A percentile compares a stretch with the other conserved stretches of the same genome.
Conservation (phyloP, 2,329 filamentous ascomycete species). For the Venturiaceae sp. region DNA sequence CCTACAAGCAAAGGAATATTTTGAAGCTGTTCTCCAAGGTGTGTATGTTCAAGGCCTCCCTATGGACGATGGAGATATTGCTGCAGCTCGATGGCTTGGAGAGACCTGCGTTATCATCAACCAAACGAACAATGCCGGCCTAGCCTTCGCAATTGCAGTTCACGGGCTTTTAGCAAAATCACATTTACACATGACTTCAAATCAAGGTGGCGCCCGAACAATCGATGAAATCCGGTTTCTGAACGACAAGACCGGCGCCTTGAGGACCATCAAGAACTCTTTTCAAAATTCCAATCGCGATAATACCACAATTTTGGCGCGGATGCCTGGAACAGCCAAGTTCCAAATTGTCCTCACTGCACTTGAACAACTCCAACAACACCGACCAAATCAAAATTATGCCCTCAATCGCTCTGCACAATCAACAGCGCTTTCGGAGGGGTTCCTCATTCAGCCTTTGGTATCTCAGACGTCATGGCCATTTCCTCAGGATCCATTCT, state of each 20-base stretch:
- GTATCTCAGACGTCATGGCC: background rate
- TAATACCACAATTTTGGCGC: background rate
- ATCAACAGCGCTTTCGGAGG: background rate
- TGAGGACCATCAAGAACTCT: background rate
- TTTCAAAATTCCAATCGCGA: conserved; percentile 4
- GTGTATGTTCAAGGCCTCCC: conserved; percentile 14
- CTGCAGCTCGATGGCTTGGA: conserved; percentile 22
- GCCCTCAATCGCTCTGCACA: background rate
- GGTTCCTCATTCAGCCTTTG: conserved; percentile 4
- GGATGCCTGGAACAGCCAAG: conserved; percentile 1
- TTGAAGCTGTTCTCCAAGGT: conserved; percentile 18
- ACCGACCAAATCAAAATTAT: background rate
- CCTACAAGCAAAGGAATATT: conserved; percentile 18
- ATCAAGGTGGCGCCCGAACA: conserved; percentile 13
- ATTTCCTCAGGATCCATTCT: conserved; percentile 6
- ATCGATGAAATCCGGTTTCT: conserved; percentile 13
- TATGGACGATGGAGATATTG: conserved; percentile 22
- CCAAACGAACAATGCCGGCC: conserved; percentile 18
- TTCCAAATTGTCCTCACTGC: background rate
- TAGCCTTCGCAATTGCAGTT: conserved; percentile 20
- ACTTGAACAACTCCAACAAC: background rate
- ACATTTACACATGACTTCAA: conserved; percentile 12
- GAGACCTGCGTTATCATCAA: conserved; percentile 21
- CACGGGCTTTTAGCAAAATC: conserved; percentile 16
- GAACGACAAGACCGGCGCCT: background rate